Conservation (phyloP, 176 grass and related monocot genomes). For the Chrysopogon serrulatus region DNA sequence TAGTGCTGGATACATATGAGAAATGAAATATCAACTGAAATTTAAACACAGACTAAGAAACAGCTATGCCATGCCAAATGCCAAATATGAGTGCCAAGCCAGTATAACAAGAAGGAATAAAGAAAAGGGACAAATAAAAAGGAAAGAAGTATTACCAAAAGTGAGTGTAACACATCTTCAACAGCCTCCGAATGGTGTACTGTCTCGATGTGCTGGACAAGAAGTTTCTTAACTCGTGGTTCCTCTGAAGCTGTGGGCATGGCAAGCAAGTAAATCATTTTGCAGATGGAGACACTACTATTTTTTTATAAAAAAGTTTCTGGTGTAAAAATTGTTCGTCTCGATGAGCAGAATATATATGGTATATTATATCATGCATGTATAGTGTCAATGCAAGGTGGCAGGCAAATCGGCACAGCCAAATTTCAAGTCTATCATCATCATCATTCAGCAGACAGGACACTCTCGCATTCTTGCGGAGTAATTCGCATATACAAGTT, state of each 20-base stretch:
- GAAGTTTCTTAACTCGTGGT: conserved; percentile 59
- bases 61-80: background rate
- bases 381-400: no score
- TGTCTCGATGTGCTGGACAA: conserved; percentile 76
- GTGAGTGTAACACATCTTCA: conserved; percentile 60
- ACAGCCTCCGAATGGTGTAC: conserved; percentile 47
- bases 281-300: background rate
- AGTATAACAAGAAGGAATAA: background rate
- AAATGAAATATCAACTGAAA: background rate
- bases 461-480: background rate
- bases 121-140: background rate
- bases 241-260: conserved; percentile 39
- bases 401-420: no score
- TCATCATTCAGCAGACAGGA: background rate
- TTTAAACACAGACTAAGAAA: background rate
- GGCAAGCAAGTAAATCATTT: background rate
- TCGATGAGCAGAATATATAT: background rate
- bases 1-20: background rate
- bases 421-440: background rate
- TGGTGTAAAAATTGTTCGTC: background rate
- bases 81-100: background rate
- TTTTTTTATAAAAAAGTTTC: no score
- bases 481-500: background rate
- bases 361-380: background rate
- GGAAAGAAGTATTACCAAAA: conserved; percentile 42